Base-by-base conservation (phyloP, 2,329 filamentous ascomycete genomes). In the Ophiostoma ulmi region DNA sequence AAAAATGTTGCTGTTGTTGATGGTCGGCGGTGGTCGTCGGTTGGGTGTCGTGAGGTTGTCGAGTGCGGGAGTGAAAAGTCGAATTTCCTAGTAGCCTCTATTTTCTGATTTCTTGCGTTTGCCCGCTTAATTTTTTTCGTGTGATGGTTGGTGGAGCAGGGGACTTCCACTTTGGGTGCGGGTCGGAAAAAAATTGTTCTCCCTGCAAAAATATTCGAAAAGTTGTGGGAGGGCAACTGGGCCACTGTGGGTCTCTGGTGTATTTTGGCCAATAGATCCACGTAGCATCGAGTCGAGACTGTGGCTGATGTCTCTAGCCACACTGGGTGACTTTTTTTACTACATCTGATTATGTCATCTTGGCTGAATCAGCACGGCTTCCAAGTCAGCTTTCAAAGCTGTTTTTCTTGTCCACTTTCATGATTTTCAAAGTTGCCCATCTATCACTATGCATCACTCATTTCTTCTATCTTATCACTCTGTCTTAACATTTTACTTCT, bases 151-250 rank as follows among this genome's bases (percentile, higher is more conserved):
- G 72, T 73, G 73, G 73, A 73, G 71, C 66, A 68, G 35, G 31
- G 55, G 61, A 44, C 36, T 5, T 36, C 61, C 55, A 31, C 48
- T 69, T 68, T 73, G 67, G 67, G 70, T 61, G 61, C 58, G 71
- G 44, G 48, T 68, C 67, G 70, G 65, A 73, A 73, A 73, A 74
- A 72, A 63, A 41, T 38, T 48, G 14, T 35, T 68, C 66, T 8
- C 22, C 22, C 63, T 35, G 36, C 26, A 64, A 70, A 70, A 74
- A 73, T 72, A 71, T 71, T 66, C 39, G 44, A 67, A 70, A 70
- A 72, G 61, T 72, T 74, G 73, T 74, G 73, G 70, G 72, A 74
- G 73, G 73, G 73, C 73, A 74, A 71, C n/a, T 22, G 3, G 48
- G 13, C 31, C n/a, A 63, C 36, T 69, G 67, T 67, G 58, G 71